Conservation (phyloP, 495 filamentous ascomycete species). For the Penicillium manginii region DNA sequence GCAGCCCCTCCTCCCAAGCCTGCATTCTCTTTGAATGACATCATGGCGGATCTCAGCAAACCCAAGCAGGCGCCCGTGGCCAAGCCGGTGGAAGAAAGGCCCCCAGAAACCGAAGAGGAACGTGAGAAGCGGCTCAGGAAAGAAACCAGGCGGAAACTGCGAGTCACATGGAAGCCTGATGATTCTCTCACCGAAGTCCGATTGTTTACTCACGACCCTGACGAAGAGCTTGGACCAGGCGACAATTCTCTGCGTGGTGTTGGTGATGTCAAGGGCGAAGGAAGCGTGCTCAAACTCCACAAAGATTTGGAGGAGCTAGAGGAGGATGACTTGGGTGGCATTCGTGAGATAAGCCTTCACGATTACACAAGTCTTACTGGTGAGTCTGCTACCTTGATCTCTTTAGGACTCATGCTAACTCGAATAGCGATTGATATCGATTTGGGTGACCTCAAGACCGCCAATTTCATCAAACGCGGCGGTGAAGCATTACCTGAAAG, state of each 20-base stretch:
- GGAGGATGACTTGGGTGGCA: conserved; percentile 66
- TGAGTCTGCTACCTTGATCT: conserved; percentile 26
- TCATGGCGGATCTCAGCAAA: conserved; percentile 69
- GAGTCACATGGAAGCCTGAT: conserved; percentile 73
- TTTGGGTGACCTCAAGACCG: conserved; percentile 46
- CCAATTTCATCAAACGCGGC: conserved; percentile 63
- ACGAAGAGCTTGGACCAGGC: conserved; percentile 76
- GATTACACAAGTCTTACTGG: conserved; percentile 49
- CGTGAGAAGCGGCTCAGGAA: conserved; percentile 74
- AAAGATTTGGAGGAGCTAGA: conserved; percentile 63
- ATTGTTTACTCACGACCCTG: conserved; percentile 77
- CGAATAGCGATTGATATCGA: conserved; percentile 59
- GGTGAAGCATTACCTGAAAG: conserved; percentile 63
- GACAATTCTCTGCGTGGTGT: conserved; percentile 68
- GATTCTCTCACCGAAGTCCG: conserved; percentile 71
- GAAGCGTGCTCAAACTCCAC: conserved; percentile 78
- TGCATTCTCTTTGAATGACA: conserved; percentile 57
- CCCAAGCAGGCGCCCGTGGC: conserved; percentile 59
- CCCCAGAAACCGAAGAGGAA: conserved; percentile 78
- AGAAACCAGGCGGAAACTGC: conserved; percentile 72
- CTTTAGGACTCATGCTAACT: conserved; percentile 22
- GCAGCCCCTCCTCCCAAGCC: conserved; percentile 44
- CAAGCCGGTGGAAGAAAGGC: conserved; percentile 54
- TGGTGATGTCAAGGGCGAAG: conserved; percentile 74
- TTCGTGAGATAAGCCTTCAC: conserved; percentile 49